These are phyloP conservation scores for Lactarius quietus DNA, from an alignment of 768 basidiomycete genomes.

Conservation along the genomic window DNA sequence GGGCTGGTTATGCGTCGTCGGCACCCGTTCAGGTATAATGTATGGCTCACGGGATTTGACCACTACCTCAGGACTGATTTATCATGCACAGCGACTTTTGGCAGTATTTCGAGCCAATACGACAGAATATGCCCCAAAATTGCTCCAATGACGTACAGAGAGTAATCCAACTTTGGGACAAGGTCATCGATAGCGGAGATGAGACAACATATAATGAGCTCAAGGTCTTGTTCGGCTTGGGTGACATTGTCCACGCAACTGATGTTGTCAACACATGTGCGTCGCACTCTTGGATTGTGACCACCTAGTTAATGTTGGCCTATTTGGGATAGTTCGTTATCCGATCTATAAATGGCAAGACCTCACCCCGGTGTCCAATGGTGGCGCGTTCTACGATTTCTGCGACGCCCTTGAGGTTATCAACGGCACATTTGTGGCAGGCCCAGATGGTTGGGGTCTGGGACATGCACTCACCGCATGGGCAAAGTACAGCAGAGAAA, in stretches of 20 bases:
- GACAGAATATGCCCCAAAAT: slow-evolving; percentile 62
- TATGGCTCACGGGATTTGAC: not conserved
- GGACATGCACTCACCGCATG: not conserved
- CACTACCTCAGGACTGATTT: not conserved
- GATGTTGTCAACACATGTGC: slow-evolving; percentile 59
- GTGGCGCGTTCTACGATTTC: not conserved
- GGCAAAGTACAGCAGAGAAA: not conserved
- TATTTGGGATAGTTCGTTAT: slow-evolving; percentile 48
- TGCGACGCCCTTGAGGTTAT: not conserved
- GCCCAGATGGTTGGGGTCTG: not conserved
- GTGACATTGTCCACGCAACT: slow-evolving; percentile 51
- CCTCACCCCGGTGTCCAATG: not conserved
- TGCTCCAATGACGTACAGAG: slow-evolving; percentile 61
- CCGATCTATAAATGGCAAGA: not conserved
- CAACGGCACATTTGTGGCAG: not conserved
- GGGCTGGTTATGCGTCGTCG: slow-evolving; percentile 50
- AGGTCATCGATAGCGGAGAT: not conserved
- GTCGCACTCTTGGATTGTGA: slow-evolving; percentile 35
- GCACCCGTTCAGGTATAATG: slow-evolving; percentile 29
- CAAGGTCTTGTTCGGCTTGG: not conserved
- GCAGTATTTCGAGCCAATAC: slow-evolving; percentile 53
- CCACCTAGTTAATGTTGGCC: slow-evolving; percentile 54
- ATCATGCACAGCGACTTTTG: slow-evolving; percentile 42
- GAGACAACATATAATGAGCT: not conserved
- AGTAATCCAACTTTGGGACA: not conserved